Evolutionary conservation across 768 basidiomycete species (phyloP), one percentile per base, ranked within the genome.

Genomic region (Erythrobasidium yunnanense): DNA sequence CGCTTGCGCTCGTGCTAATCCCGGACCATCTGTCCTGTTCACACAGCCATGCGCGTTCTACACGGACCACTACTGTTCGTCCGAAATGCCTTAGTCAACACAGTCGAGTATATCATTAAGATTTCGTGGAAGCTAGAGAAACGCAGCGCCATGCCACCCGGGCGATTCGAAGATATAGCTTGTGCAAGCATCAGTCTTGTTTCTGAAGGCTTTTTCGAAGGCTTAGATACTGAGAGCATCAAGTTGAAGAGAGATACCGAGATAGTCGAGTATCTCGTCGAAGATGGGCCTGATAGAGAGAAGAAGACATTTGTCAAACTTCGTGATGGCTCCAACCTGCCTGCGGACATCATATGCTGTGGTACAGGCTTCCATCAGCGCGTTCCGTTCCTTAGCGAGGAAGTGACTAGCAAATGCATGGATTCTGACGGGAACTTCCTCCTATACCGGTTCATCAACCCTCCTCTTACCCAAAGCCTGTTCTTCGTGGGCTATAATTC

Each of bases 401-500:
- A 32, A 7, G 60, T 63, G 7, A 46, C 32, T 6, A 32, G n/a
- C 20, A 25, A 63, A 8, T 50, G 45, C 29, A 32, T 25, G 5
- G 60, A 63, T 27, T 46, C 17, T 17, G 32, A 63, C 20, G 60
- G 32, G 2, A 63, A 63, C 32, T 63, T 63, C 30, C 42, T 45
- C 11, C 23, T 63, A 34, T 51, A 63, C 27, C 42, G 60, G 18
- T 50, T 63, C 30, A 63, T 63, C 11, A 63, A 63, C 17, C 60
- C 60, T 25, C 30, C 49, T 32, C 30, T 33, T 5, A 63, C 49
- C 32, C 30, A 63, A 6, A 63, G 33, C 22, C 60, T 63, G n/a
- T 63, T 63, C 60, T 63, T 63, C 30, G 52, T 63, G 20, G 60
- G 60, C 25, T 63, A 63, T 25, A 63, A 63, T 51, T 50, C 46